A percentile compares a stretch with the other conserved stretches of the same genome.
These are phyloP conservation scores for Cyberlindnera euphorbiiphila DNA, from an alignment of 805 yeast genomes.

Conservation along the genomic window DNA sequence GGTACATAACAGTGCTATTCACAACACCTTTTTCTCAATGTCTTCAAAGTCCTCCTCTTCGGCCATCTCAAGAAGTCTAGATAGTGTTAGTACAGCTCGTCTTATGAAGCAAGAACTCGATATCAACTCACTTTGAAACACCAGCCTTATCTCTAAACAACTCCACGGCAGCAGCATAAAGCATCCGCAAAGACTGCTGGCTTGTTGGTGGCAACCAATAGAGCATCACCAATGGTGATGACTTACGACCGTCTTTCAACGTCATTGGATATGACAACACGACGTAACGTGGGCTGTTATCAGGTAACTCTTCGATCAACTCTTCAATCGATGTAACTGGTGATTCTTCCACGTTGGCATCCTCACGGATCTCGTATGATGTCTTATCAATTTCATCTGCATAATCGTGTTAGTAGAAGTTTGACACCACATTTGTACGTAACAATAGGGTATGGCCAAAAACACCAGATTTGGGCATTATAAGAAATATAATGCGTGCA, in stretches of 20 bases:
- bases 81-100: slow-evolving; percentile 17
- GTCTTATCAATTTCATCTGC: slow-evolving; percentile 53
- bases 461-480: not conserved
- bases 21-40: slow-evolving; percentile 35
- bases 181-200: slow-evolving; percentile 79
- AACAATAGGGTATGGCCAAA: too few species aligned
- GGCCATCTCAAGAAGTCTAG: slow-evolving; percentile 50
- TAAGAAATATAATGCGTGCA: too few species aligned
- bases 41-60: slow-evolving; percentile 72
- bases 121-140: slow-evolving; percentile 29
- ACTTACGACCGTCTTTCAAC: slow-evolving; percentile 65
- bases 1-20: not conserved
- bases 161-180: slow-evolving; percentile 89
- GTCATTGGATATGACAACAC: slow-evolving; percentile 74
- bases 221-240: slow-evolving; percentile 71
- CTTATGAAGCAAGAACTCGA: slow-evolving; percentile 20
- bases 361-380: slow-evolving; percentile 47
- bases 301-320: slow-evolving; percentile 74
- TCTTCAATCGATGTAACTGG: slow-evolving; percentile 52
- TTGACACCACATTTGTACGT: too few species aligned
- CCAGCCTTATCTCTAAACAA: slow-evolving; percentile 59
- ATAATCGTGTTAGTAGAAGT: slow-evolving; percentile 6
- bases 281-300: slow-evolving; percentile 72
- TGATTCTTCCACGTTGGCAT: slow-evolving; percentile 39
- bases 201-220: slow-evolving; percentile 87